phyloP scores from a whole-genome alignment of 129 eudicot species.

The Calendula officinalis region DNA sequence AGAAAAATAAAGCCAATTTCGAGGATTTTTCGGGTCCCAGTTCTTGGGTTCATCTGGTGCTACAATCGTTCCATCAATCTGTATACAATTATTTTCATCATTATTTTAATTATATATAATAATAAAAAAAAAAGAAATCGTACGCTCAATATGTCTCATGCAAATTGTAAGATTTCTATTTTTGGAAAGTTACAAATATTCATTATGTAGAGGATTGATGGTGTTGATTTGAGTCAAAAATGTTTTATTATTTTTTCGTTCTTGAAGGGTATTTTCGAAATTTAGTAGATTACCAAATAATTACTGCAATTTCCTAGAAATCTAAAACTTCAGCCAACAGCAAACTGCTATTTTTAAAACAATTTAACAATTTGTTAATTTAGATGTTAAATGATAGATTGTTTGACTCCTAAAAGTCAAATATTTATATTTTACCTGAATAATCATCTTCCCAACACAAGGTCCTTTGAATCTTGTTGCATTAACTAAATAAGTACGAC shows the following conservation, averaged over 20 bases:
- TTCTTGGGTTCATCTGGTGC: constrained; percentile 81
- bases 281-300: background rate
- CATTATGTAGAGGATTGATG: background rate
- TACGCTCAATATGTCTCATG: constrained; percentile 1
- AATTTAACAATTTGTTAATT: background rate
- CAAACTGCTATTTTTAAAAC: background rate
- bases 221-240: background rate
- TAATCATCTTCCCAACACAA: constrained; percentile 57
- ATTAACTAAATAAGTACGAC: constrained; percentile 79
- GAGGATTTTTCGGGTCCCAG: constrained; percentile 69
- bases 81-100: constrained; percentile 7
- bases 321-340: background rate
- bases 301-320: background rate
- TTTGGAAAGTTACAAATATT: constrained; percentile 7
- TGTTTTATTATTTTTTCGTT: constrained; percentile 6
- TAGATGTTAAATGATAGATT: background rate
- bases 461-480: constrained; percentile 93
- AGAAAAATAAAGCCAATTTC: constrained; percentile 68
- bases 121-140: background rate
- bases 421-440: constrained; percentile 52
- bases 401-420: constrained; percentile 5
- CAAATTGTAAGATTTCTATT: constrained; percentile 14
- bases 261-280: background rate
- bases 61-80: constrained; percentile 82
- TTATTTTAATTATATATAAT: background rate